These are phyloP conservation scores for Penicillium cinerascens DNA, from an alignment of 495 filamentous ascomycete species.

Conservation along the genomic window DNA sequence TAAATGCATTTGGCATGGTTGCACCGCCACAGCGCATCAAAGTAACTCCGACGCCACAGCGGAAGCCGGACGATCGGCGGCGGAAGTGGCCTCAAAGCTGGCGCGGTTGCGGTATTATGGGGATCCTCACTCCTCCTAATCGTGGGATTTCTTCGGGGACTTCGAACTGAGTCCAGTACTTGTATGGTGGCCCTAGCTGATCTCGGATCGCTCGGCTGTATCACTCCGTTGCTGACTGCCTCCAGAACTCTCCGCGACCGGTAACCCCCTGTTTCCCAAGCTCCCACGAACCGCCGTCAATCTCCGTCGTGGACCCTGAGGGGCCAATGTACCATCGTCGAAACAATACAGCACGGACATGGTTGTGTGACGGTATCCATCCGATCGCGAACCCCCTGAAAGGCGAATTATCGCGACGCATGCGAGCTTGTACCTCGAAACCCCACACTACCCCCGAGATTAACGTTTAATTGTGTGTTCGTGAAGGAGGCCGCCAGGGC, in stretches of 20 bases:
- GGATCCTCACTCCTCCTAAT: conserved; percentile 9
- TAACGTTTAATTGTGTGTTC: background rate
- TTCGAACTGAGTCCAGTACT: background rate
- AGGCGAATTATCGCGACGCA: conserved; percentile 27
- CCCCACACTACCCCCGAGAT: conserved; percentile 6
- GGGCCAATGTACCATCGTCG: conserved; percentile 24
- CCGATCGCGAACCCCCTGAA: conserved; percentile 28
- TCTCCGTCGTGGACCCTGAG: conserved; percentile 2
- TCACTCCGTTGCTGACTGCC: conserved; percentile 9
- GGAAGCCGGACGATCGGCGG: conserved; percentile 34
- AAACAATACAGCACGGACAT: conserved; percentile 22
- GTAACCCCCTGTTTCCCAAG: conserved; percentile 22
- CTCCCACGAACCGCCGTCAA: conserved; percentile 1
- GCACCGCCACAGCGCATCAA: conserved; percentile 40
- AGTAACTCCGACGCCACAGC: conserved; percentile 33
- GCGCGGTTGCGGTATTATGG: conserved; percentile 14
- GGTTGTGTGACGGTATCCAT: conserved; percentile 30
- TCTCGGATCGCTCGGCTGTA: background rate
- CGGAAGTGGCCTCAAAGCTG: conserved; percentile 33
- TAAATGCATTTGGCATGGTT: background rate
- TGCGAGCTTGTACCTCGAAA: conserved; percentile 21
- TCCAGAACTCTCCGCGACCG: conserved; percentile 6
- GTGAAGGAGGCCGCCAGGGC: background rate
- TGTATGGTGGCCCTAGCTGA: background rate
- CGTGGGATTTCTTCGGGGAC: conserved; percentile 1